A percentile compares a stretch with the other conserved stretches of the same genome.
These are phyloP conservation scores for Galerina sulciceps DNA, from an alignment of 768 basidiomycete genomes.

Conservation along the genomic window DNA sequence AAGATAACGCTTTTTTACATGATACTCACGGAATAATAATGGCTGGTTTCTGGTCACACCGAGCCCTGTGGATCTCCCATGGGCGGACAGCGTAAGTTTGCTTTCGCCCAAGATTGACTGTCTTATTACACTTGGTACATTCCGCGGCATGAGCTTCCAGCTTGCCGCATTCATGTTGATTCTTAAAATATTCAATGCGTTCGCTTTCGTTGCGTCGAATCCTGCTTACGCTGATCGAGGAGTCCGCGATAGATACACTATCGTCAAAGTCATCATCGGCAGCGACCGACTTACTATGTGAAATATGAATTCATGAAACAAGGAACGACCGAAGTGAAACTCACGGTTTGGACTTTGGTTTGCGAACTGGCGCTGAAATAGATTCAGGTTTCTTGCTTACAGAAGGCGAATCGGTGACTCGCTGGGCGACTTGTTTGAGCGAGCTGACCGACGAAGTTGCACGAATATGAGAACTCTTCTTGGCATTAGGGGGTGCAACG, in stretches of 20 bases:
- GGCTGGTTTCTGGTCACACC: slow-evolving; percentile 50
- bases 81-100: slow-evolving; percentile 60
- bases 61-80: slow-evolving; percentile 63
- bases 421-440: slow-evolving; percentile 31
- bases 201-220: slow-evolving; percentile 65
- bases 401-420: slow-evolving; percentile 19
- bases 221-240: slow-evolving; percentile 40
- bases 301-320: not conserved
- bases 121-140: slow-evolving; percentile 61
- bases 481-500: slow-evolving; percentile 17
- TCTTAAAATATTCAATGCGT: slow-evolving; percentile 65
- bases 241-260: slow-evolving; percentile 57
- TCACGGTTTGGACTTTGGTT: slow-evolving; percentile 30
- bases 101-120: slow-evolving; percentile 58
- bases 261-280: slow-evolving; percentile 52
- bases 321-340: not conserved
- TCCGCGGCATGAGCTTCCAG: slow-evolving; percentile 62
- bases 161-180: slow-evolving; percentile 60
- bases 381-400: slow-evolving; percentile 23
- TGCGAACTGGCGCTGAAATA: slow-evolving; percentile 10
- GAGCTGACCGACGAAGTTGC: slow-evolving; percentile 32
- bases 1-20: not conserved
- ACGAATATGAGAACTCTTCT: slow-evolving; percentile 28
- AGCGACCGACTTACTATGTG: slow-evolving; percentile 24
- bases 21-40: slow-evolving; percentile 20